Percentiles rank a stretch among this genome's conserved stretches.
These are phyloP conservation scores for Drosera capensis DNA, from an alignment of 148 eudicot genomes.

Conservation along the genomic window DNA sequence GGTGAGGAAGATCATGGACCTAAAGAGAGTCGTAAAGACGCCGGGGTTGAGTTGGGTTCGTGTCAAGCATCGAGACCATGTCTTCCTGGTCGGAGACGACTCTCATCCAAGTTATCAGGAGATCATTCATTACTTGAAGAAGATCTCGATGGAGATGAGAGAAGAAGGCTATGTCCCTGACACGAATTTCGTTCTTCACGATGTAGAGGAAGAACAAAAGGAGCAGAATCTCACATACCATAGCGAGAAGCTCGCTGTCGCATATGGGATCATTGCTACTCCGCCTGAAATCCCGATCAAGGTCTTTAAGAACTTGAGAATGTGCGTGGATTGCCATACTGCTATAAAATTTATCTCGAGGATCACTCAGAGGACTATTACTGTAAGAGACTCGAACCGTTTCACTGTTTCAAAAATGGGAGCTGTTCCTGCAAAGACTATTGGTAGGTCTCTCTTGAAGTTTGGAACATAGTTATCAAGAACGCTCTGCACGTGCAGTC, in stretches of 20 bases:
- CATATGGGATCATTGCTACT: constrained; percentile 39
- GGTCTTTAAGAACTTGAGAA: constrained; percentile 33
- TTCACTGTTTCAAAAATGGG: constrained; percentile 46
- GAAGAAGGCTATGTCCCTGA: constrained; percentile 52
- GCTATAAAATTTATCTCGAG: constrained; percentile 31
- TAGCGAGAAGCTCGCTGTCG: constrained; percentile 57
- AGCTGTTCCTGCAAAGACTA: constrained; percentile 41
- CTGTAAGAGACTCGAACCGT: constrained; percentile 37
- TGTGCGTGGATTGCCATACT: constrained; percentile 36
- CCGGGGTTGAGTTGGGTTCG: constrained; percentile 64
- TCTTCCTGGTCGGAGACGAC: constrained; percentile 37
- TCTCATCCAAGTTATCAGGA: constrained; percentile 30
- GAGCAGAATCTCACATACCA: constrained; percentile 48
- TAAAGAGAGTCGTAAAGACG: constrained; percentile 37
- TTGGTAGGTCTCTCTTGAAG: constrained; percentile 15
- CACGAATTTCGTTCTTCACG: constrained; percentile 39
- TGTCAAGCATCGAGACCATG: constrained; percentile 33
- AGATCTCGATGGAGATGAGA: constrained; percentile 36
- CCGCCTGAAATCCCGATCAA: constrained; percentile 28
- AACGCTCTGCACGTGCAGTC: background rate
- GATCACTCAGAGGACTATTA: constrained; percentile 19
- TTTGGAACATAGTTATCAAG: too few relatives aligned
- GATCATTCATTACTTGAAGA: constrained; percentile 22
- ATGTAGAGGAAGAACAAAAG: constrained; percentile 53
- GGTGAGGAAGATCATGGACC: constrained; percentile 39